Base-by-base conservation (phyloP, 768 basidiomycete genomes). In the Stropharia rugosoannulata region DNA sequence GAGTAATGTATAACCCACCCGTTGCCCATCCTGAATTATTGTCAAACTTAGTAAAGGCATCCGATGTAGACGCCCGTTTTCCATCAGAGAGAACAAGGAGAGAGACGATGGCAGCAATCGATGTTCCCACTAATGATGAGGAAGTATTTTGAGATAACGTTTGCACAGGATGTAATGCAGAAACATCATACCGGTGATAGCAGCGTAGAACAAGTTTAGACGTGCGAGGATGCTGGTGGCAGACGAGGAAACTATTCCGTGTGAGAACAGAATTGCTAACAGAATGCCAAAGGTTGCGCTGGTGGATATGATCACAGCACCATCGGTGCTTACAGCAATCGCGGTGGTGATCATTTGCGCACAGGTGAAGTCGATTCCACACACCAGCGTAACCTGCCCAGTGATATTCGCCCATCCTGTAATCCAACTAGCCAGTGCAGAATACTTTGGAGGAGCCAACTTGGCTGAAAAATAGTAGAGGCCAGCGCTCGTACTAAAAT, bases 391-490 rank as follows among this genome's bases (percentile, higher is more conserved):
- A 15, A 75, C 65, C 56, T 76, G 87, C 25, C 87, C 87, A 11
- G 86, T 88, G 40, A 89, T 78, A 59, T 89, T 89, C 12, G 87
- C 85, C 86, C 86, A 88, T 6, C 85, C 65, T 36, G 68, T 65
- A 18, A 70, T 67, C 67, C 66, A 68, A 44, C 67, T 68, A 12
- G 67, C 65, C 6, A 90, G 69, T 6, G 86, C 76, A 2, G 84
- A 77, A 53, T 83, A 82, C 62, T 78, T 75, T 5, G 77, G 76
- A 1, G 86, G 85, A 2, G 89, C 88, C 42, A 90, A 68, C 64
- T 86, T 89, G 0, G 88, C 85, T 2, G 88, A 86, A 68, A 89
- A 90, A 67, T 89, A 90, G 66, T 90, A 90, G 15, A 90, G 73
- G 0, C 88, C 89, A 6, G 89, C 88, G 59, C 88, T 90, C 19